phyloP scores from a whole-genome alignment of 768 basidiomycete species.

The Dendrothele bispora region DNA sequence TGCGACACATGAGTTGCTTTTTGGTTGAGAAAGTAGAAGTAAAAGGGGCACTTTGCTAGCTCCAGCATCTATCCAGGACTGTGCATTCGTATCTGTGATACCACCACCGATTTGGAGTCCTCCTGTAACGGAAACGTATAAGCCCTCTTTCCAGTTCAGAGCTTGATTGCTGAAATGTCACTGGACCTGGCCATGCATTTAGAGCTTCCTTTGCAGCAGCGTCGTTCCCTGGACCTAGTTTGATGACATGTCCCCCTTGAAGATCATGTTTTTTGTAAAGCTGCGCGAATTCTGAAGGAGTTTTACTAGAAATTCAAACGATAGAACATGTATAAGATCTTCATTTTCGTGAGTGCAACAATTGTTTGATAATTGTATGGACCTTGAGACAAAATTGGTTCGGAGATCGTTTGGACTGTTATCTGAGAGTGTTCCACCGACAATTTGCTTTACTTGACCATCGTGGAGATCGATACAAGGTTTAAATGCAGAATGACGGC shows the following conservation, averaged over 20 bases:
- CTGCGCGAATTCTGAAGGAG: slow-evolving; percentile 75
- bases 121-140: slow-evolving; percentile 35
- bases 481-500: slow-evolving; percentile 49
- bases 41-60: slow-evolving; percentile 73
- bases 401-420: slow-evolving; percentile 55
- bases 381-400: slow-evolving; percentile 94
- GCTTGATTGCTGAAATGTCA: slow-evolving; percentile 2
- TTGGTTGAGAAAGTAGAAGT: slow-evolving; percentile 3
- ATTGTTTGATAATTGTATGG: no score
- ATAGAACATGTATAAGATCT: neutral
- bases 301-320: slow-evolving; percentile 50
- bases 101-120: slow-evolving; percentile 93
- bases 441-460: slow-evolving; percentile 97
- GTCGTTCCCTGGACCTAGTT: slow-evolving; percentile 89
- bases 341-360: neutral
- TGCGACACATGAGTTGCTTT: slow-evolving; percentile 3
- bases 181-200: slow-evolving; percentile 75
- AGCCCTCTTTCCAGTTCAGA: no score
- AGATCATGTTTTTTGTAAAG: slow-evolving; percentile 73
- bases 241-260: slow-evolving; percentile 92
- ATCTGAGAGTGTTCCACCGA: slow-evolving; percentile 90
- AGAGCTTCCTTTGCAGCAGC: slow-evolving; percentile 85
- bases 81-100: slow-evolving; percentile 79
- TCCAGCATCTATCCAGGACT: slow-evolving; percentile 82
- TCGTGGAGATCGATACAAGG: slow-evolving; percentile 98